Evolutionary conservation across 805 yeast species (phyloP), one percentile per base, ranked within the genome.

Genomic region (Yamadazyma phyllophila): DNA sequence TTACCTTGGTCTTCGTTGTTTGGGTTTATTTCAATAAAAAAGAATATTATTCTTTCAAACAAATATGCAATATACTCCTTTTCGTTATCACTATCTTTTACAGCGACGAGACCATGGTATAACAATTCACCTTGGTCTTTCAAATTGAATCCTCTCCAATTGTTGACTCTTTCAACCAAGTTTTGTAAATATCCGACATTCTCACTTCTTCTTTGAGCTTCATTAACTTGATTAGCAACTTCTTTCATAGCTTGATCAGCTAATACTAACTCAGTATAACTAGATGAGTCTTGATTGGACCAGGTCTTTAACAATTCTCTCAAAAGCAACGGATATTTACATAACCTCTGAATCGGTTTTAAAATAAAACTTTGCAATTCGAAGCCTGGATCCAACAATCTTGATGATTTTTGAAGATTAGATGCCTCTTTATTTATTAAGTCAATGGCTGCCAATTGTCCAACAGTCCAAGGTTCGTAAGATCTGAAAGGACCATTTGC

Each of bases 331-430:
- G 98, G 99, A 64, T 94, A 94, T 62, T 91, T 88, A 74, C 97
- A 88, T n/a, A 94, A 76, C 52, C 99, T 78, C 70, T 94, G 99
- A 32, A 94, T 88, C 0, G 99, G 99, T 63, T 92, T 94, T 55
- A 94, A 80, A 35, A 94, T 74, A 64, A 88, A 88, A 41, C 92
- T 83, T 61, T 88, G 98, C 44, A 94, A 73, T 63, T 92, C 99
- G 60, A 90, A 83, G 36, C 88, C 85, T 24, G 94, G 92, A 52
- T 83, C 92, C 48, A 91, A 81, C 33, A 90, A 66, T 15, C 69
- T 60, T 3, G 85, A 74, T 15, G 82, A 74, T 48, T 76, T 75
- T 39, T 61, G 67, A 43, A 89, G 74, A 54, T 79, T 80, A 4
- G 73, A 60, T 4, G 81, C 76, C 53, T 87, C 89, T 52, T 76